Evolutionary conservation across 2,329 filamentous ascomycete genomes (phyloP).

Genomic region (Didymella pomorum): DNA sequence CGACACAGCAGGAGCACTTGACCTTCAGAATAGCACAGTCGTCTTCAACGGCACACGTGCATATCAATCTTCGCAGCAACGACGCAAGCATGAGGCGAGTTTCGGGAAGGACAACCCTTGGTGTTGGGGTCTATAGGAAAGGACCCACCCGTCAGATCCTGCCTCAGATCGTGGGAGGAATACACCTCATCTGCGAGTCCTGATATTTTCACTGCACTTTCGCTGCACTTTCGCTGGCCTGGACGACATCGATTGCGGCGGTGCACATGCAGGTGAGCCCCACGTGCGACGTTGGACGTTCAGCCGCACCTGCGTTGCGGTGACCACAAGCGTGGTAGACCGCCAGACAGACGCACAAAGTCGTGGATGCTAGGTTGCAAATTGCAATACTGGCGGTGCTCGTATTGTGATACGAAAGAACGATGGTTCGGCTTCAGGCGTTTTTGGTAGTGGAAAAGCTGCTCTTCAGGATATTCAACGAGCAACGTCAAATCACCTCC

Average conservation of each 20-base stretch:
- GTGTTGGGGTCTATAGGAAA: background rate
- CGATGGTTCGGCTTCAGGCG: background rate
- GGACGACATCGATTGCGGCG: slow-evolving; percentile 8
- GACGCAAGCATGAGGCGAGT: background rate
- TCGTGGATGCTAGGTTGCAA: background rate
- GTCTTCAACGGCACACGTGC: too few species aligned
- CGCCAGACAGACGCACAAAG: background rate
- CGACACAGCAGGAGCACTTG: background rate
- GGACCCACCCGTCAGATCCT: background rate
- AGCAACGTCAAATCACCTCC: slow-evolving; percentile 2
- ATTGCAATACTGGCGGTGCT: background rate
- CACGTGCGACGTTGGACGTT: slow-evolving; percentile 20
- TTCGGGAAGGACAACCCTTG: slow-evolving; percentile 6
- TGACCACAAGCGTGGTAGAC: slow-evolving; percentile 3
- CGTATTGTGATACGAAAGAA: background rate
- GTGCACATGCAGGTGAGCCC: slow-evolving; percentile 9
- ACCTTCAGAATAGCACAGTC: too few species aligned
- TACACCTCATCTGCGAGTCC: background rate
- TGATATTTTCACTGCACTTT: background rate
- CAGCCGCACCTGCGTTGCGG: slow-evolving; percentile 18
- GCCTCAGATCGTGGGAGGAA: background rate
- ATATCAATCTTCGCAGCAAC: background rate
- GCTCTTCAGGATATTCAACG: background rate
- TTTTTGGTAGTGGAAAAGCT: background rate
- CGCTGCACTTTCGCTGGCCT: slow-evolving; percentile 1